A percentile compares a stretch with the other conserved stretches of the same genome.
Conservation (phyloP, 1,284 basidiomycete species). For the Fistulina hepatica region DNA sequence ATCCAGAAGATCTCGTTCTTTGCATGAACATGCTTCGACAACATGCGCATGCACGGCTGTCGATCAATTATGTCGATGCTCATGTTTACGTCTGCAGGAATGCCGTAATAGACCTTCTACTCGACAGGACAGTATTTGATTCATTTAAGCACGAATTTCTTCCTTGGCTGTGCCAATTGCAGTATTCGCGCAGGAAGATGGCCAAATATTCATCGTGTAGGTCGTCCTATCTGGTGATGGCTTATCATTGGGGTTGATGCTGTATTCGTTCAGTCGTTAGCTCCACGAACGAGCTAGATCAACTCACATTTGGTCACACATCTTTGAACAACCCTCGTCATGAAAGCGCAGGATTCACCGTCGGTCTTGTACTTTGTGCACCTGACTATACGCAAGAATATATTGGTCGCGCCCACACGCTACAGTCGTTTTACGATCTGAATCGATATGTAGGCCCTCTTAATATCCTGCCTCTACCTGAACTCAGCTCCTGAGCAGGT, state of each 20-base stretch:
- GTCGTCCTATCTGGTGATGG: too few species aligned
- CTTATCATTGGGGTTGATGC: constrained; percentile 9
- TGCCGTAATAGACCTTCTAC: constrained; percentile 63
- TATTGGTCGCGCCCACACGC: too few species aligned
- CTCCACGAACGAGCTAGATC: constrained; percentile 3
- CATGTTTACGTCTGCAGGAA: constrained; percentile 84
- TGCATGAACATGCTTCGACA: constrained; percentile 61
- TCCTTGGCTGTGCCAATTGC: constrained; percentile 81
- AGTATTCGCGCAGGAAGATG: constrained; percentile 54
- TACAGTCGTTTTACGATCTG: too few species aligned
- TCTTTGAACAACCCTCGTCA: too few species aligned
- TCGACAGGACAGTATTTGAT: constrained; percentile 57
- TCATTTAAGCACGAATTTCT: constrained; percentile 81
- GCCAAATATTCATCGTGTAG: constrained; percentile 47
- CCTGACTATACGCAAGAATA: too few species aligned
- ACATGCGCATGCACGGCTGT: constrained; percentile 64
- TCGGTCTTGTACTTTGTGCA: too few species aligned
- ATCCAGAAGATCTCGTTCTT: constrained; percentile 61
- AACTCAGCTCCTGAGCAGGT: too few species aligned
- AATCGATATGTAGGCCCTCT: too few species aligned
- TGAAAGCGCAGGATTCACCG: too few species aligned
- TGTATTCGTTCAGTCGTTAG: constrained; percentile 10
- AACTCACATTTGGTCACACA: too few species aligned
- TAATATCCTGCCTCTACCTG: too few species aligned
- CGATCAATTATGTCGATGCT: constrained; percentile 68